Percentiles rank a stretch among this genome's conserved stretches.
phyloP scores from a whole-genome alignment of 208 protist genomes.

The Leishmania mexicana region DNA sequence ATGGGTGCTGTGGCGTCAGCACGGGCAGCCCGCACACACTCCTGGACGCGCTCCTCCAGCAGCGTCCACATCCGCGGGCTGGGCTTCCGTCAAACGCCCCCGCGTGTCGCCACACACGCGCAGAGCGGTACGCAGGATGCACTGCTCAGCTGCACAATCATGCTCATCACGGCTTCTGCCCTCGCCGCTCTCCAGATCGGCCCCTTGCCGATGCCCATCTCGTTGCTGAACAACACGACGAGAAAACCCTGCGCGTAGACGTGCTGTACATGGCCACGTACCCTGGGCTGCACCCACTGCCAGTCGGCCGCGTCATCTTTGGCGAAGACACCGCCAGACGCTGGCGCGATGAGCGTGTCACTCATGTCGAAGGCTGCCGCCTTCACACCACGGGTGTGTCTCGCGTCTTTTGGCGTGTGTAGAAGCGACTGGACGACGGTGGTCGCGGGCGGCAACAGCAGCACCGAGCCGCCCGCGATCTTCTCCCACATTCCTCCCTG shows the following conservation, averaged over 20 bases:
- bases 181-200: constrained; percentile 54
- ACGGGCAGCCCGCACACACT: constrained; percentile 7
- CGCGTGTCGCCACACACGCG: constrained; percentile 74
- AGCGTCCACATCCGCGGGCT: constrained; percentile 83
- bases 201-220: constrained; percentile 80
- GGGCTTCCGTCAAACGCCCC: constrained; percentile 92
- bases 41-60: constrained; percentile 51
- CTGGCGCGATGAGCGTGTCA: constrained; percentile 71
- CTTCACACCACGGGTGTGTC: constrained; percentile 23
- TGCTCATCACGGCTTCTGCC: constrained; percentile 51
- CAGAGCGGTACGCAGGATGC: constrained; percentile 60
- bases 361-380: constrained; percentile 82
- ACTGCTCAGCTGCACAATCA: constrained; percentile 50
- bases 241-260: constrained; percentile 70
- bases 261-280: constrained; percentile 45
- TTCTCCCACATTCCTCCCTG: constrained; percentile 29
- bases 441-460: constrained; percentile 37
- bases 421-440: constrained; percentile 14
- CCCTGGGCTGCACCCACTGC: constrained; percentile 56
- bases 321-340: constrained; percentile 60
- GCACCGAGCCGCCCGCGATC: constrained; percentile 34
- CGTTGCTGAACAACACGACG: constrained; percentile 94
- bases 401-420: neutral
- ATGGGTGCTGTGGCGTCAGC: neutral
- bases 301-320: constrained; percentile 67